These are phyloP conservation scores for Stagonosporopsis cucurbitacearum DNA, from an alignment of 2,329 filamentous ascomycete species.

Conservation along the genomic window DNA sequence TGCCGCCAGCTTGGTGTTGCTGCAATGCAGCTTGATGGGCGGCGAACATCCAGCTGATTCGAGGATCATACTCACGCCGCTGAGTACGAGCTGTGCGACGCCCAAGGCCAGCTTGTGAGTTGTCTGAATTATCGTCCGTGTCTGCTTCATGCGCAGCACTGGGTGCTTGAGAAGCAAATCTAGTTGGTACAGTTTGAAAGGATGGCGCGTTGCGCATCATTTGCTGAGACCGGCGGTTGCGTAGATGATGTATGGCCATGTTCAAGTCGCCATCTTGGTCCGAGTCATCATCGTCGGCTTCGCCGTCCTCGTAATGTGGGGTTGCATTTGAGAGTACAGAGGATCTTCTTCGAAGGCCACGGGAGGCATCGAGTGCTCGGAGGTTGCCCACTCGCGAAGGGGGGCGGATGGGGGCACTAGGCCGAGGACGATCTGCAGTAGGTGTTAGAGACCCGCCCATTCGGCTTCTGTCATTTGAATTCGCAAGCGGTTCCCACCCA, in stretches of 20 bases:
- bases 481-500: constrained; percentile 55
- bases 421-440: constrained; percentile 54
- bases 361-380: constrained; percentile 44
- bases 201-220: constrained; percentile 41
- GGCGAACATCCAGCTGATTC: constrained; percentile 52
- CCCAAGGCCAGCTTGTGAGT: constrained; percentile 41
- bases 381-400: constrained; percentile 46
- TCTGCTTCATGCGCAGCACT: constrained; percentile 41
- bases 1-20: constrained; percentile 40
- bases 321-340: constrained; percentile 45
- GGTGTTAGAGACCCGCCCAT: constrained; percentile 56
- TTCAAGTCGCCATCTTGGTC: constrained; percentile 48
- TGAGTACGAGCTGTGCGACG: constrained; percentile 32
- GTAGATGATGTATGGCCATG: constrained; percentile 45
- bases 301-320: constrained; percentile 50
- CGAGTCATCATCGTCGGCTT: constrained; percentile 53
- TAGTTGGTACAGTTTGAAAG: constrained; percentile 31
- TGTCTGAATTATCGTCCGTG: constrained; percentile 50
- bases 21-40: constrained; percentile 49
- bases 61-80: constrained; percentile 48
- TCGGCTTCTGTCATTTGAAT: constrained; percentile 54
- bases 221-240: constrained; percentile 44
- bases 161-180: constrained; percentile 35
- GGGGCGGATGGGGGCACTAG: constrained; percentile 49
- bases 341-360: constrained; percentile 48